phyloP scores from a whole-genome alignment of 192 early-diverging fungal genomes.

The Pilobolus umbonatus region DNA sequence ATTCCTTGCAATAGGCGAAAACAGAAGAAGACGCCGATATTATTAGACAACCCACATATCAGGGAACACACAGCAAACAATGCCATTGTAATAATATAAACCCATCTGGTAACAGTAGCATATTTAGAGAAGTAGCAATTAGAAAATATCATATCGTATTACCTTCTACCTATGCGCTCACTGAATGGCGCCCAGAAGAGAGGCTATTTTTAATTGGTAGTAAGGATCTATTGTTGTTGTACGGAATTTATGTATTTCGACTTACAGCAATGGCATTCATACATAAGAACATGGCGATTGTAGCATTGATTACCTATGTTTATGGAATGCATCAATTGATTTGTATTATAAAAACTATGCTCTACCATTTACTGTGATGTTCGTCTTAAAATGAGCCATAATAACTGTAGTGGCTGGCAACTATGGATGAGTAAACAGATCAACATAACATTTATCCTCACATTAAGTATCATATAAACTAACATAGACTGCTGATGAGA shows the following conservation, averaged over 20 bases:
- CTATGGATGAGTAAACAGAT: neutral
- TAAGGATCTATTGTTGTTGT: neutral
- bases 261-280: constrained; percentile 11
- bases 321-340: neutral
- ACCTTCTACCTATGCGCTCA: constrained; percentile 27
- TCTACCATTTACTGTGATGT: constrained; percentile 13
- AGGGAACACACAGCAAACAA: constrained; percentile 26
- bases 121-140: neutral
- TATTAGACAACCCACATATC: constrained; percentile 22
- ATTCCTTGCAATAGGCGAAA: constrained; percentile 32
- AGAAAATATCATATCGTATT: neutral
- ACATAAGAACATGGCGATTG: constrained; percentile 19
- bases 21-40: constrained; percentile 26
- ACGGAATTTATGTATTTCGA: neutral
- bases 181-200: constrained; percentile 25
- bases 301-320: constrained; percentile 19
- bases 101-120: constrained; percentile 15
- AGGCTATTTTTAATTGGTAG: constrained; percentile 3
- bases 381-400: constrained; percentile 10
- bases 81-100: constrained; percentile 28
- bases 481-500: constrained; percentile 20
- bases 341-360: neutral
- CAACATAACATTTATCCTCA: neutral
- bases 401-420: constrained; percentile 18
- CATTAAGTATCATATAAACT: neutral